Conservation (phyloP, 2,329 filamentous ascomycete species). For the Penicillium italicum region DNA sequence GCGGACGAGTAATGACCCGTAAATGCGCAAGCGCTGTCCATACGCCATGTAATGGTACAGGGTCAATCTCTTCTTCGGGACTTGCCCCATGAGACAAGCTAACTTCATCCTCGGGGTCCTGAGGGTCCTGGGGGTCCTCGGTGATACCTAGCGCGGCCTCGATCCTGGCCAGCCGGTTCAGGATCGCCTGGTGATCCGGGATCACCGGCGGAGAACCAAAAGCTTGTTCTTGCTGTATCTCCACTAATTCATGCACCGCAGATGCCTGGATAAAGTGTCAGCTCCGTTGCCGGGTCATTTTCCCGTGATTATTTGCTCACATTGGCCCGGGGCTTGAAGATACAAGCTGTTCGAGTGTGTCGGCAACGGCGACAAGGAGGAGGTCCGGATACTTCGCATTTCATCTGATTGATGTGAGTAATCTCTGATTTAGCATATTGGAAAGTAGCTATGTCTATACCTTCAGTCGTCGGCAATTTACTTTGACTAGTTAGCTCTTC, state of each 20-base stretch:
- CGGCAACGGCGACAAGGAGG: slow-evolving; percentile 31
- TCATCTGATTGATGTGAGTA: slow-evolving; percentile 18
- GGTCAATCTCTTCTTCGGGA: slow-evolving; percentile 12
- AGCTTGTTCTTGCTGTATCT: slow-evolving; percentile 8
- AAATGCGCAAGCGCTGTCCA: slow-evolving; percentile 25
- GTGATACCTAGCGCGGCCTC: slow-evolving; percentile 24
- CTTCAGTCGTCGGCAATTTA: slow-evolving; percentile 33
- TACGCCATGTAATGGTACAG: slow-evolving; percentile 15
- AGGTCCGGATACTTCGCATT: slow-evolving; percentile 29
- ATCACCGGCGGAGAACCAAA: slow-evolving; percentile 2
- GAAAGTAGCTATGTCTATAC: slow-evolving; percentile 9
- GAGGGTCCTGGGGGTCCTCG: slow-evolving; percentile 4
- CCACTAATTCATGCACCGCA: slow-evolving; percentile 19
- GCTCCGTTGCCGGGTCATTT: neutral
- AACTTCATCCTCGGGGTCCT: slow-evolving; percentile 4
- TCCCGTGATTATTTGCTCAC: slow-evolving; percentile 9
- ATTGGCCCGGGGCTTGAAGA: slow-evolving; percentile 33
- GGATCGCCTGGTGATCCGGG: slow-evolving; percentile 19
- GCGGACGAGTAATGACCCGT: slow-evolving; percentile 21
- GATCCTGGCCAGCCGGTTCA: slow-evolving; percentile 26
- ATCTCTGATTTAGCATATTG: neutral
- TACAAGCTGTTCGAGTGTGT: slow-evolving; percentile 21
- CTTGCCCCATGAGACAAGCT: slow-evolving; percentile 8
- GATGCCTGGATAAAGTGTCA: slow-evolving; percentile 21
- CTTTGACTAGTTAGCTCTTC: slow-evolving; percentile 16